Evolutionary conservation across 768 basidiomycete genomes (phyloP).

Genomic region (Boletus sp.): DNA sequence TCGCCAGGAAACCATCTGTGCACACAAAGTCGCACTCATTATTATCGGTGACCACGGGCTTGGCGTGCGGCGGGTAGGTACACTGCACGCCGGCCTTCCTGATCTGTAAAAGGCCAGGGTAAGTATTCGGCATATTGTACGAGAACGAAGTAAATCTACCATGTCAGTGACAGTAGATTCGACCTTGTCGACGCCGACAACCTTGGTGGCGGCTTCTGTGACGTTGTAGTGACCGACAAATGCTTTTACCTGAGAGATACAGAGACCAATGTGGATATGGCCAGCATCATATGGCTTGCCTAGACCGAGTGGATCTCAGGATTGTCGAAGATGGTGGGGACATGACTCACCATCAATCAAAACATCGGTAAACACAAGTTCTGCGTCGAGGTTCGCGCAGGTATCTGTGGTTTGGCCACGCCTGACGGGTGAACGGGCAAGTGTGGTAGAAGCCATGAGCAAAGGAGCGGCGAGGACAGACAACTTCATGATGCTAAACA

Average conservation of each 20-base stretch:
- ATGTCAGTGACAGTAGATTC: constrained; percentile 17
- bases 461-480: constrained; percentile 16
- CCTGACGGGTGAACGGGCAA: constrained; percentile 16
- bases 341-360: constrained; percentile 4
- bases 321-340: no score
- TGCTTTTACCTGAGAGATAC: constrained; percentile 24
- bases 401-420: constrained; percentile 7
- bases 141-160: constrained; percentile 11
- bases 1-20: constrained; percentile 25
- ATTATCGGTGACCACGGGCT: constrained; percentile 11
- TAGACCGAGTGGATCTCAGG: neutral
- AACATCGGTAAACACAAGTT: constrained; percentile 20
- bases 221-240: constrained; percentile 25
- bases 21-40: constrained; percentile 32
- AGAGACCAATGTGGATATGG: constrained; percentile 28
- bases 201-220: constrained; percentile 19
- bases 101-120: constrained; percentile 18
- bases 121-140: neutral
- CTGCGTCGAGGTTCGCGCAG: constrained; percentile 14
- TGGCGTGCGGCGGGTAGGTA: constrained; percentile 31
- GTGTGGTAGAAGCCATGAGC: constrained; percentile 9
- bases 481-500: constrained; percentile 13
- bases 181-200: constrained; percentile 25
- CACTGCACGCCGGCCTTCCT: constrained; percentile 23
- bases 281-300: constrained; percentile 24